Percentiles rank a stretch among this genome's conserved stretches.
These are phyloP conservation scores for Brachypodium distachyon DNA, from an alignment of 202 grass and related monocot genomes.

Conservation along the genomic window DNA sequence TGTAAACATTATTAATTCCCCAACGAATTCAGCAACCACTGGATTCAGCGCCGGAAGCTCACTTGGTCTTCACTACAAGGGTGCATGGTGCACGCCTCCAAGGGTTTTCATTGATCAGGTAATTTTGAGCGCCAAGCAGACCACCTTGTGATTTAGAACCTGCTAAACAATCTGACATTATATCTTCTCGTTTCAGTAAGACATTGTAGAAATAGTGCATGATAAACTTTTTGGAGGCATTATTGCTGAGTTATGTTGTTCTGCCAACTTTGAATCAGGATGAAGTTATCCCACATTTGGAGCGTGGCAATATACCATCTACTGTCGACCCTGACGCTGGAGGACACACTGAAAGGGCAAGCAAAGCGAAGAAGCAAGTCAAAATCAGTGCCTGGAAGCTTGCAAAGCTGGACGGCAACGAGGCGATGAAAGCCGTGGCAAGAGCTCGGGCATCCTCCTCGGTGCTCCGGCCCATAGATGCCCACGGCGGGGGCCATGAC, in stretches of 20 bases:
- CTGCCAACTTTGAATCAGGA: slow-evolving; percentile 44
- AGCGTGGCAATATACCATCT: slow-evolving; percentile 66
- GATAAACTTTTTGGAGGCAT: neutral
- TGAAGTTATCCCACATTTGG: slow-evolving; percentile 74
- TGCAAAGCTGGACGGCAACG: slow-evolving; percentile 62
- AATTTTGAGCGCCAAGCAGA: neutral
- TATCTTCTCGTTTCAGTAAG: neutral
- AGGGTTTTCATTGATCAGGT: slow-evolving; percentile 89
- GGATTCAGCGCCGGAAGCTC: slow-evolving; percentile 68
- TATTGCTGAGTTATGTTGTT: neutral
- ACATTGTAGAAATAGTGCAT: neutral
- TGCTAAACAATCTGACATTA: neutral
- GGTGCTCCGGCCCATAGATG: slow-evolving; percentile 58
- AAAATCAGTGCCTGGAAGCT: slow-evolving; percentile 96
- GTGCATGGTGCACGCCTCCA: slow-evolving; percentile 90
- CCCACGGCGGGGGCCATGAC: slow-evolving; percentile 2
- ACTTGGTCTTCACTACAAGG: slow-evolving; percentile 67
- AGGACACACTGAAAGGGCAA: slow-evolving; percentile 38
- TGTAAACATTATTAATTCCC: slow-evolving; percentile 64
- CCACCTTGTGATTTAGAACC: neutral
- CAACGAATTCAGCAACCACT: slow-evolving; percentile 80
- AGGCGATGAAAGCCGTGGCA: slow-evolving; percentile 63
- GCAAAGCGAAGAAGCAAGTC: slow-evolving; percentile 66
- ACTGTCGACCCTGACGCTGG: slow-evolving; percentile 54
- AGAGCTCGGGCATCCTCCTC: slow-evolving; percentile 78